These are phyloP conservation scores for Geotrichum aggregatum DNA, from an alignment of 1,139 yeast genomes.

Conservation along the genomic window DNA sequence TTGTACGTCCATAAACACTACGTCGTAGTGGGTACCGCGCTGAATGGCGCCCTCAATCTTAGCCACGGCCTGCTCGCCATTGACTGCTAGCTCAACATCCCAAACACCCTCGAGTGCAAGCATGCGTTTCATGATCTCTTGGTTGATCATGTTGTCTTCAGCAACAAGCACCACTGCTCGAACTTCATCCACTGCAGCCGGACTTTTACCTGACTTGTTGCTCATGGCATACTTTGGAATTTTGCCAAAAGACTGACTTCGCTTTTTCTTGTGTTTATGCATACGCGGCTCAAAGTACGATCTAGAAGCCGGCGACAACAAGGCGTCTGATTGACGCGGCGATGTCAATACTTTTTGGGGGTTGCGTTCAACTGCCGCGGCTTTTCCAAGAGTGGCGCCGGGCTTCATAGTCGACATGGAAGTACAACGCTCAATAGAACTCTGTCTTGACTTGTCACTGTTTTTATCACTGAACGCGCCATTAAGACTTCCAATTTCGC, in stretches of 20 bases:
- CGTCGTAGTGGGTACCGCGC: constrained; percentile 47
- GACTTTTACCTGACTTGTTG: neutral
- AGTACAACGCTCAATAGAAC: too few species aligned
- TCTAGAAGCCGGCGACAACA: neutral
- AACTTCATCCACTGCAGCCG: neutral
- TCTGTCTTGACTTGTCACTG: neutral
- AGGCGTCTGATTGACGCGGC: neutral
- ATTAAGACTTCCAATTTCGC: neutral
- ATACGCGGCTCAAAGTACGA: neutral
- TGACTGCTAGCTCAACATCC: constrained; percentile 71
- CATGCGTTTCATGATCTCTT: constrained; percentile 86
- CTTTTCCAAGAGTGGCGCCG: neutral
- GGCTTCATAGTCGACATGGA: neutral
- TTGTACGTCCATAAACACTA: constrained; percentile 93
- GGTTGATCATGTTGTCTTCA: constrained; percentile 88
- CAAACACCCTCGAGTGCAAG: constrained; percentile 70
- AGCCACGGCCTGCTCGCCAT: constrained; percentile 85
- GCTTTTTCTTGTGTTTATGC: neutral
- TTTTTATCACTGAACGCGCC: neutral
- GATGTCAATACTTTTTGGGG: too few species aligned
- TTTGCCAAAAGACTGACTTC: neutral
- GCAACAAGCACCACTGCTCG: constrained; percentile 64
- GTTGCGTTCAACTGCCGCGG: neutral
- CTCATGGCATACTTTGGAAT: neutral
- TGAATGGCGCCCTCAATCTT: constrained; percentile 52